Evolutionary conservation across 257 asterid species (phyloP), one percentile per base, ranked within the genome.

Genomic region (Penstemon eatonii): DNA sequence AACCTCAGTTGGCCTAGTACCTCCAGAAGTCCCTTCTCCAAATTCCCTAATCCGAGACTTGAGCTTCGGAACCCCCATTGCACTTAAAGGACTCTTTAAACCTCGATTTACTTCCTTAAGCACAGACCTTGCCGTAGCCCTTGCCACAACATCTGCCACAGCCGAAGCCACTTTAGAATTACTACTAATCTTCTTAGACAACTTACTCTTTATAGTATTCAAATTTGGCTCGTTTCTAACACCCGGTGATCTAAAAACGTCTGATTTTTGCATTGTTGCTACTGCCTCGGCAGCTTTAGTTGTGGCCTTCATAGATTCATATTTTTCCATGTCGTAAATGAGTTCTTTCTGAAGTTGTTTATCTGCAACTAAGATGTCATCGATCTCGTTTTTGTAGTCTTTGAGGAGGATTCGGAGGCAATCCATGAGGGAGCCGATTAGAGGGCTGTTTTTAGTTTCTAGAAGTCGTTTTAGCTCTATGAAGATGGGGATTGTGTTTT

Each of bases 311-410:
- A 73, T 67, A 44, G 91, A 57, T 42, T 93, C 97, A 9, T 86
- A 85, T 63, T 82, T 93, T 63, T 93, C 89, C 80, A 93, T 93
- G 81, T 93, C 97, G 55, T 93, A 88, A 6, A 88, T 55, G 63
- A 93, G 97, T 53, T 90, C 97, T 73, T 87, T 93, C 81, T 91
- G 96, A 13, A 93, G 96, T 80, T 90, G 99, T 19, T 70, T 72
- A 56, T 90, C 99, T 8, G 97, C 96, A 1, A 93, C 83, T 55
- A 93, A 54, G 67, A 90, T 84, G 56, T 90, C 99, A 33, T 93
- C 96, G 38, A 93, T 93, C 83, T 88, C 97, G 38, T 80, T 93
- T 78, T 90, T 93, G 91, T 88, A 90, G 71, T 93, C 99, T 80
- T 93, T 93, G 79, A 90, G 96, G 66, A 93, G 90, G 87, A 78